Base-by-base conservation (phyloP, 495 filamentous ascomycete genomes). In the Aspergillus cavernicola region DNA sequence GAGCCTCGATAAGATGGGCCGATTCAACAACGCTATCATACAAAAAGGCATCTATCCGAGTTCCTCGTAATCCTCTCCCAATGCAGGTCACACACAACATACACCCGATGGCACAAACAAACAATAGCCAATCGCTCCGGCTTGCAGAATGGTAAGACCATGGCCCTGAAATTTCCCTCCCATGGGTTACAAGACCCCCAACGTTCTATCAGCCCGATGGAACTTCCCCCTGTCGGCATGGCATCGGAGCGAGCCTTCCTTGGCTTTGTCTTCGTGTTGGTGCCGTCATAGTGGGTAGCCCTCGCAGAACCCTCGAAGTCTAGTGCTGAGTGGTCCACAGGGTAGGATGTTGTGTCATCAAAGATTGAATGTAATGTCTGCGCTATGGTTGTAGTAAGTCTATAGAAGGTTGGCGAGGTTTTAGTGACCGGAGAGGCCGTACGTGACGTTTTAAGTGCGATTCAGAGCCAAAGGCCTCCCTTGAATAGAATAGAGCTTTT, bases 21-120 rank as follows among this genome's bases (percentile, higher is more conserved):
- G 61, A 61, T 44, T 64, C 58, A 8, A 64, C 49, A 3, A 64
- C 62, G 52, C 59, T 64, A 48, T 64, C 62, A 42, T 64, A 64
- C 40, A 64, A 12, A 40, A 61, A 61, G 0, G 56, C 60, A 33
- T 57, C 60, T 63, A 22, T 15, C 16, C 20, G 1, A 12, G 31
- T 57, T 37, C 50, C 45, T n/a, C 13, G 11, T 22, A 18, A 26
- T 47, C 4, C 24, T 19, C 22, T 32, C 10, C 9, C 26, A 31
- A 20, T n/a, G n/a, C n/a, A n/a, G n/a, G n/a, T n/a, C n/a, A n/a
- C n/a, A n/a, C n/a, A n/a, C n/a, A n/a, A 26, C 57, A 28, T 50
- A 64, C 62, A 64, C 44, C 61, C 62, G 16, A 65, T 59, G 18
- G 61, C 55, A 52, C 61, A 61, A n/a, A 18, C 32, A 57, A 4